These are phyloP conservation scores for Heritiera littoralis DNA, from an alignment of 345 rosid species.

Conservation along the genomic window DNA sequence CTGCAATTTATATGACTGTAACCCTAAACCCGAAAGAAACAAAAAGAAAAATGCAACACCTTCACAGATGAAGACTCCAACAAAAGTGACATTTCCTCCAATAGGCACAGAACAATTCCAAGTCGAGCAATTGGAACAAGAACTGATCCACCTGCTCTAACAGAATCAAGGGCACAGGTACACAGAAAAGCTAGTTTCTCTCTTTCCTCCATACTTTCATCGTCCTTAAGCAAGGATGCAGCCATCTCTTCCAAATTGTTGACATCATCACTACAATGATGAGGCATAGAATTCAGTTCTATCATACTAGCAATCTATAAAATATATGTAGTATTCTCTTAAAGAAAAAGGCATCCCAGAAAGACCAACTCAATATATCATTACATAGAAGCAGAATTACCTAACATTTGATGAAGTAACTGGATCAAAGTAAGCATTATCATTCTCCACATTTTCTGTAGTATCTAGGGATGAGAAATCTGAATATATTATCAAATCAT, in stretches of 20 bases:
- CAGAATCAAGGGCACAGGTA: conserved; percentile 59
- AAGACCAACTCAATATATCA: conserved; percentile 4
- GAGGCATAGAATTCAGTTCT: conserved; percentile 14
- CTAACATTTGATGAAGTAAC: conserved; percentile 39
- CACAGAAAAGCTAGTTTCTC: conserved; percentile 71
- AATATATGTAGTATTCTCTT: background rate
- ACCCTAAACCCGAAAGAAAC: conserved; percentile 2
- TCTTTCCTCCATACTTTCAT: conserved; percentile 57
- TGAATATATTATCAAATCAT: conserved; percentile 61
- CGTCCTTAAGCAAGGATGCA: conserved; percentile 40
- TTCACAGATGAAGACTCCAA: conserved; percentile 52
- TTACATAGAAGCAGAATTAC: conserved; percentile 34
- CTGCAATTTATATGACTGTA: background rate
- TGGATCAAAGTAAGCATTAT: conserved; percentile 21
- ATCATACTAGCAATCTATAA: conserved; percentile 17
- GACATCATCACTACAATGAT: conserved; percentile 32
- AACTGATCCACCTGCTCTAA: conserved; percentile 78
- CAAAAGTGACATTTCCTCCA: conserved; percentile 57
- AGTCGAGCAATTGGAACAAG: conserved; percentile 56
- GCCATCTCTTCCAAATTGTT: conserved; percentile 35
- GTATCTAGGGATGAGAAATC: conserved; percentile 47
- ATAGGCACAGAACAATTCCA: conserved; percentile 63
- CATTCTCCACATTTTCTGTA: conserved; percentile 37
- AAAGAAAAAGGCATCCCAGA: background rate
- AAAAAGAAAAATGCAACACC: conserved; percentile 35